Percentiles rank a stretch among this genome's conserved stretches.
These are phyloP conservation scores for Piper betle DNA, from an alignment of 164 flowering plant species.

Conservation along the genomic window DNA sequence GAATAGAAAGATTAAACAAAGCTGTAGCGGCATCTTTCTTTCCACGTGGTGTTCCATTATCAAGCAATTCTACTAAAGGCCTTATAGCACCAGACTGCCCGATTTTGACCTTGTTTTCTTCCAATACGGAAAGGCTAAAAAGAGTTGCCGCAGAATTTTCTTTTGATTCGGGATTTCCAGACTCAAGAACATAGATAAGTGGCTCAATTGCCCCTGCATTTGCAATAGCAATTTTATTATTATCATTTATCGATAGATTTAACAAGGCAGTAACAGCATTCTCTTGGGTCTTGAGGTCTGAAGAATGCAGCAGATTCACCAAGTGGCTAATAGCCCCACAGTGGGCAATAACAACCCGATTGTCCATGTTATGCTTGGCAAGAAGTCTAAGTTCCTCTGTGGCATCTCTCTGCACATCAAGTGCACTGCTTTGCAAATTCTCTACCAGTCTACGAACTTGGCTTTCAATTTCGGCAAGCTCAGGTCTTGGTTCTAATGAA, in stretches of 20 bases:
- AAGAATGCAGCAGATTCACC: conserved; percentile 56
- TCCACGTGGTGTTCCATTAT: conserved; percentile 84
- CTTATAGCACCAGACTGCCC: conserved; percentile 70
- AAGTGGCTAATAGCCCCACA: conserved; percentile 83
- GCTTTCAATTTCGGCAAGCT: conserved; percentile 53
- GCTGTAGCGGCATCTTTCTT: conserved; percentile 20
- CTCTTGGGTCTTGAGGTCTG: conserved; percentile 27
- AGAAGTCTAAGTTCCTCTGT: conserved; percentile 86
- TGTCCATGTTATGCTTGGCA: conserved; percentile 33
- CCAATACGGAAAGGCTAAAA: conserved; percentile 33
- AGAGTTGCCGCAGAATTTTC: no score
- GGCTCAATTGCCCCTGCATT: conserved; percentile 29
- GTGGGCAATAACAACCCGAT: no score
- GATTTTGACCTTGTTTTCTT: conserved; percentile 81
- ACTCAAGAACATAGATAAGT: conserved; percentile 48
- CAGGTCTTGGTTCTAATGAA: conserved; percentile 41
- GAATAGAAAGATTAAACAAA: no score
- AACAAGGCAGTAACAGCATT: no score
- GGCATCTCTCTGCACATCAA: conserved; percentile 13
- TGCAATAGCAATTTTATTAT: conserved; percentile 71
- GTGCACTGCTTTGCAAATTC: no score
- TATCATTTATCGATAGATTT: conserved; percentile 6
- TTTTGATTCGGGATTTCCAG: conserved; percentile 71
- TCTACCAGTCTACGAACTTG: conserved; percentile 23
- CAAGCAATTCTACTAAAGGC: conserved; percentile 17